phyloP scores from a whole-genome alignment of 495 filamentous ascomycete species.

The Acidiella bohemica region DNA sequence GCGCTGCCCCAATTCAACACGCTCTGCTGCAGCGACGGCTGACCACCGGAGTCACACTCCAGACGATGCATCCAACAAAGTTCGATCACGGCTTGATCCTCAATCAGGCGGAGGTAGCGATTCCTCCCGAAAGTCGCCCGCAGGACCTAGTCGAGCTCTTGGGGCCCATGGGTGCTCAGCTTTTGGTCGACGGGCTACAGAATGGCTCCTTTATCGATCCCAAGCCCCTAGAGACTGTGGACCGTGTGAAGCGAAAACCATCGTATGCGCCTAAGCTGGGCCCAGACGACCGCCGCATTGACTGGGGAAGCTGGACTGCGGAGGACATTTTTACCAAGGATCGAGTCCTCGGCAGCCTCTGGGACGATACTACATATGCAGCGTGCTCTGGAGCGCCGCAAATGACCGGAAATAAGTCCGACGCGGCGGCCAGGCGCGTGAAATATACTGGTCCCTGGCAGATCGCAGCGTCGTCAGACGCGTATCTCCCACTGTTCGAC shows the following conservation, averaged over 20 bases:
- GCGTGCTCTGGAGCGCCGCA: neutral
- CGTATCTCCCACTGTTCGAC: neutral
- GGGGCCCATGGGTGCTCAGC: conserved; percentile 26
- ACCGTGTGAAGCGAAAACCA: too few relatives aligned
- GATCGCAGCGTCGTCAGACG: neutral
- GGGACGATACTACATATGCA: conserved; percentile 29
- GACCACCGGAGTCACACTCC: conserved; percentile 61
- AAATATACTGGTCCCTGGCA: conserved; percentile 14
- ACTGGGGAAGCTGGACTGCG: conserved; percentile 39
- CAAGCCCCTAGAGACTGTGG: conserved; percentile 15
- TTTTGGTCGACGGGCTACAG: conserved; percentile 26
- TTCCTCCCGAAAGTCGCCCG: conserved; percentile 29
- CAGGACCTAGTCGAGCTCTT: conserved; percentile 30
- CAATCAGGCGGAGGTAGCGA: conserved; percentile 46
- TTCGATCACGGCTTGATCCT: conserved; percentile 74
- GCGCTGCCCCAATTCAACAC: conserved; percentile 55
- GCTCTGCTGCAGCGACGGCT: conserved; percentile 46
- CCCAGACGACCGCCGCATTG: conserved; percentile 38
- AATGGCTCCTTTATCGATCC: conserved; percentile 53
- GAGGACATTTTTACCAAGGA: conserved; percentile 36
- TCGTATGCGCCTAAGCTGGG: conserved; percentile 40
- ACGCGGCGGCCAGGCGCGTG: conserved; percentile 4
- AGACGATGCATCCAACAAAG: conserved; percentile 58
- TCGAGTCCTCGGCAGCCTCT: conserved; percentile 41
- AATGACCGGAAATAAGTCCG: too few relatives aligned